phyloP scores from a whole-genome alignment of 345 rosid genomes.

The Bruguiera gymnorhiza region DNA sequence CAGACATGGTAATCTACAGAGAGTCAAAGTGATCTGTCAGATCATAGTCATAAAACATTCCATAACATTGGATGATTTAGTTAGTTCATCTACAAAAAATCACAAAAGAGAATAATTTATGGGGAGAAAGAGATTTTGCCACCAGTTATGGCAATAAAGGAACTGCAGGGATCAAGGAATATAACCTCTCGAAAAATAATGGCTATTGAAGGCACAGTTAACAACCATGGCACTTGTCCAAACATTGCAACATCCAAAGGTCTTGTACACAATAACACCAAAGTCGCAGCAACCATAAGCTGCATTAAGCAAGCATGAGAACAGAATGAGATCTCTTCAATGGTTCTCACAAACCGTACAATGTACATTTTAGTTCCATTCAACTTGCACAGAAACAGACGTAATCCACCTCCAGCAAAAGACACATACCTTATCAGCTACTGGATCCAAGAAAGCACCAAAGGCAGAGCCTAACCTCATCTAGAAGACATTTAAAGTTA shows the following conservation, averaged over 20 bases:
- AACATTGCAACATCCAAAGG: conserved; percentile 55
- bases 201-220: conserved; percentile 83
- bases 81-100: not conserved
- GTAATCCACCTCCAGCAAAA: not conserved
- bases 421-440: conserved; percentile 81
- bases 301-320: conserved; percentile 30
- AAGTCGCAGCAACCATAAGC: conserved; percentile 98
- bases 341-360: not conserved
- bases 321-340: conserved; percentile 4
- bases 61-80: not conserved
- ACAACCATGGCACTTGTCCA: conserved; percentile 71
- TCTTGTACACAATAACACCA: conserved; percentile 78
- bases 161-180: not conserved
- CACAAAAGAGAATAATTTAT: too few relatives aligned
- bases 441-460: conserved; percentile 99
- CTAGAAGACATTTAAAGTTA: conserved; percentile 37
- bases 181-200: conserved; percentile 96
- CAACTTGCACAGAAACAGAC: not conserved
- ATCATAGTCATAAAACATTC: not conserved
- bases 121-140: too few relatives aligned
- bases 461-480: conserved; percentile 80
- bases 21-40: conserved; percentile 15
- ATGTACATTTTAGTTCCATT: not conserved
- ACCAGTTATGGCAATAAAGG: too few relatives aligned
- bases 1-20: conserved; percentile 95